Evolutionary conservation across 2,329 filamentous ascomycete genomes (phyloP), one percentile per base, ranked within the genome.

Genomic region (Colletotrichum sp.): DNA sequence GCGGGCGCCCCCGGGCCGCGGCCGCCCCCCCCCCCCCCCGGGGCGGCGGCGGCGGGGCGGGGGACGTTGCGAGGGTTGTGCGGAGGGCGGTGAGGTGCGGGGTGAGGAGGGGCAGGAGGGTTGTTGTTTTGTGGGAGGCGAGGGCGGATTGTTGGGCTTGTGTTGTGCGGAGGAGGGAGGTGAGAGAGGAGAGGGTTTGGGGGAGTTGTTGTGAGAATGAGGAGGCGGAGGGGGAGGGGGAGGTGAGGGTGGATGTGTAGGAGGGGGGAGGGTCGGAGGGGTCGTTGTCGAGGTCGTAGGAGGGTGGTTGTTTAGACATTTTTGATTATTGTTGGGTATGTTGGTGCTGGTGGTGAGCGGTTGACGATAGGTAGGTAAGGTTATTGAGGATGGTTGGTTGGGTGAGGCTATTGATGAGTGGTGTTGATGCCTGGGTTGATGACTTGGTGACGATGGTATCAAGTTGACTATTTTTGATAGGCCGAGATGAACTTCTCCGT

Each of bases 81-180:
- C 90, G 77, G 76, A 90, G 86, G 2, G 80, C 78, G 49, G 88
- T 84, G 63, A 90, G 79, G 57, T 84, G 81, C 5, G 87, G 87
- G 0, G 86, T 80, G 4, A 90, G 76, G 4, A 85, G 80, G 1
- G 86, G 81, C 16, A 88, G 77, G 4, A 87, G 79, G 26, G 83
- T 80, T 10, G 73, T 24, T 0, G 73, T 69, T 13, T 71, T 68
- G 70, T 67, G 26, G n/a, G 83, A 80, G 67, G 90, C 88, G 28
- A 78, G 80, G 28, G 83, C 78, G 18, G 85, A 82, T 36, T 85
- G 85, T 13, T 82, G 82, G 3, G 82, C 81, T 44, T 85, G 84
- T 3, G 81, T 83, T 8, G 80, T 80, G 6, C 82, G 81, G 24
- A 89, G 87, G 49, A 83, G 84, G 5, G 77, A 73, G 1, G 87